phyloP scores from a whole-genome alignment of 2,329 filamentous ascomycete genomes.

The Fusarium sp. region DNA sequence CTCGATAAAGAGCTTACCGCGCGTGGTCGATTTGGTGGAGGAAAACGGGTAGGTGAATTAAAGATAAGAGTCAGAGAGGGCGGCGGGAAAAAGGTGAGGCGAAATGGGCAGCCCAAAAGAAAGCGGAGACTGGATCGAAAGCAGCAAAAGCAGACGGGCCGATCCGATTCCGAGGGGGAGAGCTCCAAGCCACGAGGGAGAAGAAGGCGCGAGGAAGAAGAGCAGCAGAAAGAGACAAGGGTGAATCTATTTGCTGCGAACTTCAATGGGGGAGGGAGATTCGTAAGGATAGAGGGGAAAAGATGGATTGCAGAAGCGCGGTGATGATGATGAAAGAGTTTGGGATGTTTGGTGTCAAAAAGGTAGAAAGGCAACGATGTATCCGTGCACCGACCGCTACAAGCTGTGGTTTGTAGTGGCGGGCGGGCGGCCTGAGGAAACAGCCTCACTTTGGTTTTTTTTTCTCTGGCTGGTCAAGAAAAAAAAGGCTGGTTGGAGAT shows the following conservation, averaged over 20 bases:
- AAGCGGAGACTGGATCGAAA: constrained; percentile 40
- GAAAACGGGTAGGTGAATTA: constrained; percentile 6
- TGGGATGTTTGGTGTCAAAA: constrained; percentile 6
- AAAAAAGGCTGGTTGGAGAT: constrained; percentile 1
- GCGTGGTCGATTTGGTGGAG: constrained; percentile 14
- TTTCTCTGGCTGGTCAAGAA: neutral
- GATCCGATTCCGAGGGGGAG: constrained; percentile 34
- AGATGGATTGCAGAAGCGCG: constrained; percentile 11
- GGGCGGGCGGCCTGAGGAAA: constrained; percentile 17
- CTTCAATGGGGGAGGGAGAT: constrained; percentile 12
- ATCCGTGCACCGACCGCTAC: constrained; percentile 18
- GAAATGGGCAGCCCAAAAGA: constrained; percentile 24
- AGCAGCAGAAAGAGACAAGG: neutral
- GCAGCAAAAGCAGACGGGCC: constrained; percentile 27
- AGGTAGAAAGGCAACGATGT: constrained; percentile 7
- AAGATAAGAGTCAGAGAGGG: constrained; percentile 10
- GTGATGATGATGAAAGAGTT: constrained; percentile 28
- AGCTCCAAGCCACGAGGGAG: constrained; percentile 25
- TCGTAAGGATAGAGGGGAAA: constrained; percentile 1
- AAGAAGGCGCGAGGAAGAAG: neutral
- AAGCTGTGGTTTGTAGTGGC: constrained; percentile 1
- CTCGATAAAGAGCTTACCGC: constrained; percentile 31
- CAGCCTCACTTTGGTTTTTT: constrained; percentile 8
- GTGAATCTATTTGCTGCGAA: constrained; percentile 22
- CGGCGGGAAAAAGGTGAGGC: constrained; percentile 3